phyloP scores from a whole-genome alignment of 1,284 basidiomycete species.

The Puccinia novopanici region DNA sequence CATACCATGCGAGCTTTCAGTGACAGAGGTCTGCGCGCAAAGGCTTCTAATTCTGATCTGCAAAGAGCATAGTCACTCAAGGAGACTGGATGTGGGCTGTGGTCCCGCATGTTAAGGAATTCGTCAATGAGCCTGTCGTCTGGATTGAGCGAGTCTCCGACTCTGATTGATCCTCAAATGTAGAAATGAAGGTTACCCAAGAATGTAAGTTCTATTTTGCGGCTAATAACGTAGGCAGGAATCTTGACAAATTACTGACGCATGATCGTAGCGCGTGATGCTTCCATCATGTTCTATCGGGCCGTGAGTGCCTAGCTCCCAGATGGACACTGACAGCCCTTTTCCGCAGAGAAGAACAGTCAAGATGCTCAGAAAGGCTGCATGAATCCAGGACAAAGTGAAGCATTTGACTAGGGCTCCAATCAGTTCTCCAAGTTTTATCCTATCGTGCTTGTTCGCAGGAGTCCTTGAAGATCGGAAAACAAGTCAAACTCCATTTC shows the following conservation, averaged over 20 bases:
- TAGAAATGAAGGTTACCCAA: not conserved
- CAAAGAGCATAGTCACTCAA: conserved; percentile 24
- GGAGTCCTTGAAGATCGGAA: conserved; percentile 10
- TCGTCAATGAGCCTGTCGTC: conserved; percentile 8
- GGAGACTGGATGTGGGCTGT: conserved; percentile 12
- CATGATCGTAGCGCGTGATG: conserved; percentile 30
- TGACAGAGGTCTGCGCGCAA: conserved; percentile 3
- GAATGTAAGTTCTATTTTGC: not conserved
- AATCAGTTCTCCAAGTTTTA: conserved; percentile 12
- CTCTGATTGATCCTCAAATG: not conserved
- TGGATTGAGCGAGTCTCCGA: conserved; percentile 31
- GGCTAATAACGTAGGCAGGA: not conserved
- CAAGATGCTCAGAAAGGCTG: conserved; percentile 17
- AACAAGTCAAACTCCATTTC: not conserved
- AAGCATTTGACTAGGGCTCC: conserved; percentile 21
- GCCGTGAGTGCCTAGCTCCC: conserved; percentile 29
- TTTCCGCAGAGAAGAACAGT: conserved; percentile 31
- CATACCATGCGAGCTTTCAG: conserved; percentile 27
- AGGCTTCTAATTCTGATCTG: conserved; percentile 25
- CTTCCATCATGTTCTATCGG: conserved; percentile 39
- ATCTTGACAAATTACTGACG: not conserved
- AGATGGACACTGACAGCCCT: conserved; percentile 16
- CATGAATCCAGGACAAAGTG: conserved; percentile 23
- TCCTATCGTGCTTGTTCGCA: conserved; percentile 18
- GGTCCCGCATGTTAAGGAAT: conserved; percentile 15